Evolutionary conservation across 1,284 basidiomycete genomes (phyloP).

Genomic region (Cryptococcus jaspeensis): DNA sequence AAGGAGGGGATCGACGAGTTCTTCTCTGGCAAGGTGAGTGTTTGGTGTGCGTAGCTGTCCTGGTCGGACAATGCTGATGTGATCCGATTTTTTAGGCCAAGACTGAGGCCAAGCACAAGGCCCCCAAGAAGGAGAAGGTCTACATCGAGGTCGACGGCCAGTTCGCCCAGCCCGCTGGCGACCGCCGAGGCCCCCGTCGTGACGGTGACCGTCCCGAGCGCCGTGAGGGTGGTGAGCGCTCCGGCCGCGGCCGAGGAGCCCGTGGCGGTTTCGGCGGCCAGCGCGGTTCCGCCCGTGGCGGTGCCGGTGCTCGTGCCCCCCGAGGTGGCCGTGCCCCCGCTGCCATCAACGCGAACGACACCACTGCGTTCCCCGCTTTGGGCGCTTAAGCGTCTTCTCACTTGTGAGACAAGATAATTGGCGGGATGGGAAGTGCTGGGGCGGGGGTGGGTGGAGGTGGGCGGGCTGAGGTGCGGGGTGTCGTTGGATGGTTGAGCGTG

Average conservation of each 20-base stretch:
- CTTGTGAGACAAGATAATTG: neutral
- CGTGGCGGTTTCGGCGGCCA: slow-evolving; percentile 33
- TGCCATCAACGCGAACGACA: slow-evolving; percentile 68
- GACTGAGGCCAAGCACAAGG: slow-evolving; percentile 77
- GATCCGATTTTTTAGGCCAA: slow-evolving; percentile 83
- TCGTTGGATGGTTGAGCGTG: neutral
- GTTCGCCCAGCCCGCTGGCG: slow-evolving; percentile 44
- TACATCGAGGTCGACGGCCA: slow-evolving; percentile 51
- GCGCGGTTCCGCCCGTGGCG: slow-evolving; percentile 54
- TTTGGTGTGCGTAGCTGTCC: neutral
- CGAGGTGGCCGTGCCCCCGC: slow-evolving; percentile 38
- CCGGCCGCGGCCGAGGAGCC: slow-evolving; percentile 29
- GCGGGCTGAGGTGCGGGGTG: neutral
- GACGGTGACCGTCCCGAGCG: slow-evolving; percentile 18
- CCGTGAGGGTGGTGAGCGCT: slow-evolving; percentile 28
- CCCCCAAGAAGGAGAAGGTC: slow-evolving; percentile 62
- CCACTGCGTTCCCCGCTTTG: slow-evolving; percentile 79
- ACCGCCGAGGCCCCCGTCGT: slow-evolving; percentile 30
- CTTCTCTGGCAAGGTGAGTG: slow-evolving; percentile 50
- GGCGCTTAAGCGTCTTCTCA: slow-evolving; percentile 33
- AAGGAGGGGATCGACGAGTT: slow-evolving; percentile 48
- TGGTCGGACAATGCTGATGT: neutral
- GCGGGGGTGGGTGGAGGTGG: neutral
- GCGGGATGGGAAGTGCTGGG: neutral
- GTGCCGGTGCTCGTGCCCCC: slow-evolving; percentile 29